Evolutionary conservation across 129 eudicot genomes (phyloP).

Genomic region (Calendula officinalis): DNA sequence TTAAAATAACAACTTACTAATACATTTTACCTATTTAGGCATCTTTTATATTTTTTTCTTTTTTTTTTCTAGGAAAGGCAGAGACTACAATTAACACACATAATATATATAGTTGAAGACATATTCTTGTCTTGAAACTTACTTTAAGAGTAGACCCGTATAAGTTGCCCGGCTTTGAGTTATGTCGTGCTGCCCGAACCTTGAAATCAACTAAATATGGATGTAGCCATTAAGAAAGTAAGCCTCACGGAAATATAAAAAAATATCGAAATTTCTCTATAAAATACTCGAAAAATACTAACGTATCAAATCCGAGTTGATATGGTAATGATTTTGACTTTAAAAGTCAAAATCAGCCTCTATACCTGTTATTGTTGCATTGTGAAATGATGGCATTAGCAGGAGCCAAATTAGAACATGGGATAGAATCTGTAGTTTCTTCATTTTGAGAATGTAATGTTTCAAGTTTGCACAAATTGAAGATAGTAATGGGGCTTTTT

Average conservation of each 20-base stretch:
- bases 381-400: slow-evolving; percentile 16
- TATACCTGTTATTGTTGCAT: slow-evolving; percentile 35
- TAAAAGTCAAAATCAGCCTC: not conserved
- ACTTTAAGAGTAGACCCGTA: slow-evolving; percentile 32
- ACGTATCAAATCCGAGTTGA: not conserved
- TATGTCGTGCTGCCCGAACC: slow-evolving; percentile 24
- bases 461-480: slow-evolving; percentile 17
- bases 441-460: slow-evolving; percentile 32
- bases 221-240: slow-evolving; percentile 22
- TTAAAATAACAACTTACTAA: not conserved
- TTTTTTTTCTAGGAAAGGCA: no score
- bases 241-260: not conserved
- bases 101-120: no score
- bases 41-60: no score
- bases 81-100: no score
- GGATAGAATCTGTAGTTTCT: slow-evolving; percentile 21
- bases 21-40: not conserved
- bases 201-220: slow-evolving; percentile 28
- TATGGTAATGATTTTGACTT: not conserved
- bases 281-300: not conserved
- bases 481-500: slow-evolving; percentile 23
- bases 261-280: not conserved
- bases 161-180: slow-evolving; percentile 22
- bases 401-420: slow-evolving; percentile 36
- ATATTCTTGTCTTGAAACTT: slow-evolving; percentile 4